Base-by-base conservation (phyloP, 2,329 filamentous ascomycete species). In the Hypoxylon sp. region DNA sequence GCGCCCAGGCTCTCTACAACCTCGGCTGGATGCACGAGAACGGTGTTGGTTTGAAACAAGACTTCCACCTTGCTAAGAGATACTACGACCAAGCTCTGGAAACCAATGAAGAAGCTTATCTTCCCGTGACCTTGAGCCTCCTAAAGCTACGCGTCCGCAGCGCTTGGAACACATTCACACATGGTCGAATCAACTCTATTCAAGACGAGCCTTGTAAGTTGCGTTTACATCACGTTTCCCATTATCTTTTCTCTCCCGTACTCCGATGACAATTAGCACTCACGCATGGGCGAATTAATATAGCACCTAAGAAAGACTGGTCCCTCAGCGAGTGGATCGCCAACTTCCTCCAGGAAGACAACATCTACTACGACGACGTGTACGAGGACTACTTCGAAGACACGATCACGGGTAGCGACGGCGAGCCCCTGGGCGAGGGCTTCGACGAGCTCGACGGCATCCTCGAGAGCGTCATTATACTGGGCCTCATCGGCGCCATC, bases 1-100 rank as follows among this genome's bases (percentile, higher is more conserved):
- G 93, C 71, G 95, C 94, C 2, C 96, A 99, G 78, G 95, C 96
- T 13, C 87, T 97, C 59, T 99, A 93, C 87, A 98, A 99, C 72
- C 83, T 99, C 13, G 96, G 95, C 4, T 99, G 95, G 95, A 98
- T 99, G 94, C 93, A 99, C 74, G 95, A 99, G 79, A 97, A 98
- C 73, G 95, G 95, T 6, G 84, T 98, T 51, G 93, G 94, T 1
- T 86, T 98, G 19, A 90, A 91, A 56, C 95, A 99, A 75, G 95
- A 99, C 75, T 99, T 96, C 76, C 95, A 99, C 74, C 88, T 99
- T 59, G 95, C 96, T 1, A 99, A 99, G 79, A 85, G 95, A 56
- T 97, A 94, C 78, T 99, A 99, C 74, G 95, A 99, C 72, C 86
- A 95, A 64, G 94, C 95, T 0, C 81, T 97, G 28, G 92, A 94